phyloP scores from a whole-genome alignment of 768 basidiomycete genomes.

The Fistulinella prunicolor region DNA sequence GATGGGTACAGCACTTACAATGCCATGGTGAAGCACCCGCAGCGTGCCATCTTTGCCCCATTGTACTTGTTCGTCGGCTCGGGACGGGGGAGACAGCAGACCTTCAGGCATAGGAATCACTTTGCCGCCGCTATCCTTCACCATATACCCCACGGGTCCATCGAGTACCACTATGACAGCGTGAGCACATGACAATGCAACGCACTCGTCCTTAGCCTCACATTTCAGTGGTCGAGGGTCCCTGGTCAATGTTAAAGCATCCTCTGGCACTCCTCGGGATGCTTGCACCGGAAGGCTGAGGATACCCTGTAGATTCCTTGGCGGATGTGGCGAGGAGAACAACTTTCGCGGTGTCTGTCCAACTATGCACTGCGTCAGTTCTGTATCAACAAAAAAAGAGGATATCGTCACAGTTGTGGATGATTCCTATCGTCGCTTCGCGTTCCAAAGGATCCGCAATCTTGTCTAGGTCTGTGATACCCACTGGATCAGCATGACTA shows the following conservation, averaged over 20 bases:
- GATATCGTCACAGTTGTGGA: conserved; percentile 73
- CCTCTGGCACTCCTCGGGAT: conserved; percentile 80
- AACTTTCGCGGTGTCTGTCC: conserved; percentile 91
- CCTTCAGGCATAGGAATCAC: conserved; percentile 63
- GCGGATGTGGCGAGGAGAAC: conserved; percentile 74
- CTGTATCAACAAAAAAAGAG: neutral
- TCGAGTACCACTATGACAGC: conserved; percentile 39
- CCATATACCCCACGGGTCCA: conserved; percentile 40
- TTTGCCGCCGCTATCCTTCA: conserved; percentile 43
- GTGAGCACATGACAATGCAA: conserved; percentile 3
- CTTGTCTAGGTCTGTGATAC: conserved; percentile 66
- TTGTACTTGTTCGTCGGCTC: conserved; percentile 65
- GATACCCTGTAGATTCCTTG: conserved; percentile 68
- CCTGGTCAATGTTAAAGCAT: conserved; percentile 66
- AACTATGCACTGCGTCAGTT: conserved; percentile 42
- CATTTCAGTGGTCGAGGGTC: conserved; percentile 56
- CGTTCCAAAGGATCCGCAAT: conserved; percentile 86
- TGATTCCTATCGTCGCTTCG: conserved; percentile 91
- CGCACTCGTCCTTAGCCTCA: conserved; percentile 21
- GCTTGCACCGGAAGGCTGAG: conserved; percentile 67
- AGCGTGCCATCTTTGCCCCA: conserved; percentile 64
- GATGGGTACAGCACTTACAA: conserved; percentile 36
- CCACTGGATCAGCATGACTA: neutral
- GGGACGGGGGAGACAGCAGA: conserved; percentile 52
- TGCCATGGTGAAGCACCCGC: conserved; percentile 59